Base-by-base conservation (phyloP, 163 green algal species). In the Coccomyxa subellipsoidea region DNA sequence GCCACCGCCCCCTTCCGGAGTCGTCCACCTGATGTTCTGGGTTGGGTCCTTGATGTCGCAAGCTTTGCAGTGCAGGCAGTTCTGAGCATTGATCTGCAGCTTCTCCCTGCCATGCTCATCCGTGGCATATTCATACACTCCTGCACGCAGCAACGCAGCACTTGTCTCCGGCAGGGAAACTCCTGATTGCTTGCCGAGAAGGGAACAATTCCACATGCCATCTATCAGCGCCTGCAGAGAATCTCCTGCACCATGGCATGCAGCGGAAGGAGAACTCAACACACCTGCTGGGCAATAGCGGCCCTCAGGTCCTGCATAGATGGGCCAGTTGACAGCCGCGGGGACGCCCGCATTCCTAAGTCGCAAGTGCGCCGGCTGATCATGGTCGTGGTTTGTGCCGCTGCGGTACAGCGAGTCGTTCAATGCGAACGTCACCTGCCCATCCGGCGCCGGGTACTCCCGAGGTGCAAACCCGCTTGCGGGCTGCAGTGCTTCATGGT, bases 1-100 rank as follows among this genome's bases (percentile, higher is more conserved):
- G 15, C 93, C 93, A 34, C 92, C 92, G 29, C 90, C 92, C 29
- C 93, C 95, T 87, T 98, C 95, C 4, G 96, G 96, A 25, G 93
- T 84, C 0, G 93, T 97, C 96, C 96, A 99, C 6, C 89, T 83
- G 76, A 98, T 99, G 87, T 98, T 98, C 40, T 94, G 90, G 2
- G 78, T 83, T 0, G 95, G 94, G 84, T 98, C 96, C 88, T 99
- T 99, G 86, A 99, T 96, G 85, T 96, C 93, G 84, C 95, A 98
- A 12, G 95, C 94, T 86, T 98, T 97, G 92, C 93, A 98, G 87
- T 97, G 94, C 75, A 96, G 84, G 87, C 95, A 98, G 86, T 98
- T 98, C 84, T 98, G 96, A 1, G 96, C 96, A 84, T 97, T 97
- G 85, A 99, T 97, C 34, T 92, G 82, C 69, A 99, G 89, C 69